phyloP scores from a whole-genome alignment of 345 rosid genomes.

The Balakata baccata region DNA sequence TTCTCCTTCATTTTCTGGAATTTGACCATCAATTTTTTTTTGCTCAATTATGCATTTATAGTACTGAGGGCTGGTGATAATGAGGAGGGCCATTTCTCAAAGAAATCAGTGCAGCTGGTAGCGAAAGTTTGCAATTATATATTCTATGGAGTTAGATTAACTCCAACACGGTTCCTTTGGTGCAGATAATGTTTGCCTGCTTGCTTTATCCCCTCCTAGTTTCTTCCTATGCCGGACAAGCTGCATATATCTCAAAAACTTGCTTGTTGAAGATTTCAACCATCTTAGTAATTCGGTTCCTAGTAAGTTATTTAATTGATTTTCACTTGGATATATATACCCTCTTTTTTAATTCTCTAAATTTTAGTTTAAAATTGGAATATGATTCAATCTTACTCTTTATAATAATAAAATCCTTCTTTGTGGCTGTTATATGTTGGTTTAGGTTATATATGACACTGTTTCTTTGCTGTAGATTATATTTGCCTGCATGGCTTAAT shows the following conservation, averaged over 20 bases:
- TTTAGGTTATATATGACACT: too few species aligned
- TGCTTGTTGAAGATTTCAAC: constrained; percentile 28
- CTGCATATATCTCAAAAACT: constrained; percentile 53
- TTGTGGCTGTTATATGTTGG: too few species aligned
- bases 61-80: constrained; percentile 53
- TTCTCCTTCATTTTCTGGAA: constrained; percentile 69
- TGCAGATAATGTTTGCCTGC: constrained; percentile 50
- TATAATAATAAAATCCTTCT: too few species aligned
- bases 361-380: too few species aligned
- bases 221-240: constrained; percentile 57
- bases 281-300: constrained; percentile 48
- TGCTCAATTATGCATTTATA: constrained; percentile 51
- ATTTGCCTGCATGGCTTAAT: too few species aligned
- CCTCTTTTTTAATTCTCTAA: too few species aligned
- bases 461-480: too few species aligned
- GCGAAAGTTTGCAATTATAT: background rate
- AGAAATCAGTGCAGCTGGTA: constrained; percentile 54
- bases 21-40: constrained; percentile 43
- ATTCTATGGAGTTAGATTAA: background rate
- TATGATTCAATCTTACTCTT: too few species aligned
- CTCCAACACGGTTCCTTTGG: constrained; percentile 4
- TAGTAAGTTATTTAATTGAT: constrained; percentile 24
- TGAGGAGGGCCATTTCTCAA: constrained; percentile 41
- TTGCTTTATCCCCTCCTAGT: constrained; percentile 50
- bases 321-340: too few species aligned